Base-by-base conservation (phyloP, 352 stramenopile genomes). In the Phytophthora capsici region DNA sequence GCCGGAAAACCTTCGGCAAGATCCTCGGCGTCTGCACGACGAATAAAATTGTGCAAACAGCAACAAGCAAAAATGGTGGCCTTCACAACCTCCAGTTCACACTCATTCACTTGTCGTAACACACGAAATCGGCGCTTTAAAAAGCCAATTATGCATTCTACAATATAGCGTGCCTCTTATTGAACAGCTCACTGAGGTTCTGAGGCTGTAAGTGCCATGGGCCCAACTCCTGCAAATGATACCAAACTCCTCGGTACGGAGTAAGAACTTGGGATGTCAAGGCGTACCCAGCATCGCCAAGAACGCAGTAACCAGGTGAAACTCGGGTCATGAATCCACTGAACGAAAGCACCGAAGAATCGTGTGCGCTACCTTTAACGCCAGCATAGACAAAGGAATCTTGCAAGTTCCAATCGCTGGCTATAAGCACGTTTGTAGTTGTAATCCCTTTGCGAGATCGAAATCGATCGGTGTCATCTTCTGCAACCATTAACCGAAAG, bases 321-420 rank as follows among this genome's bases (percentile, higher is more conserved):
- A 66, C 16, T 9, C 13, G 2, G 3, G 30, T 22, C 1, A 57
- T 25, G 17, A 66, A 50, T 7, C 40, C 1, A 51, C 60, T 63
- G 22, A 32, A 69, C 12, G 57, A 45, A 2, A 69, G 26, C n/a
- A 63, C 60, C 40, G 37, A 52, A 2, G 50, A 57, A 14, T 69
- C 51, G 19, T 69, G 60, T 5, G 44, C 60, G 36, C 51, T 69
- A 1, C 51, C 50, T 23, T 61, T 52, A 0, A 17, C 44, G 2
- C 60, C 51, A 47, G 37, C 51, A 28, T 57, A 69, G 4, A 20
- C 45, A 34, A 22, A 57, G 16, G 22, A 37, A 6, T 63, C 28
- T 10, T 51, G 32, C 45, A 69, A 28, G n/a, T 55, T 32, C 51
- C 60, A 63, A n/a, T 68, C 50, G 19, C 49, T 52, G 5, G 25